A percentile compares a stretch with the other conserved stretches of the same genome.
Evolutionary conservation across 1,284 basidiomycete species (phyloP).

Genomic region (Tranzscheliella williamsii): DNA sequence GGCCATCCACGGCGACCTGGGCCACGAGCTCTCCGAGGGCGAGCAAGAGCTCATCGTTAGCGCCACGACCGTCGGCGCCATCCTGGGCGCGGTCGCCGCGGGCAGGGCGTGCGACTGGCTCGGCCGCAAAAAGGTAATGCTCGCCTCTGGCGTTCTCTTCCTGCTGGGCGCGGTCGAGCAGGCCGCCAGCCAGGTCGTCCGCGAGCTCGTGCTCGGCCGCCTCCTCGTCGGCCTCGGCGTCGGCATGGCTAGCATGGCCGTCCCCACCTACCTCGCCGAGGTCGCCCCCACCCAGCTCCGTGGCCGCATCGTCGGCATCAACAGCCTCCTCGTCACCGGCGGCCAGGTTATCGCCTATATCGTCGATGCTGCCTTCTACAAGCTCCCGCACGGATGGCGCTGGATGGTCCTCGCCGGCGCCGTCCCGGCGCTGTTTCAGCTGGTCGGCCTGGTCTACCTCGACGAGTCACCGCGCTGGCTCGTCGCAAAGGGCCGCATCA

Average conservation of each 20-base stretch:
- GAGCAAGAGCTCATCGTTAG: conserved; percentile 54
- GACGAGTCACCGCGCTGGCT: conserved; percentile 54
- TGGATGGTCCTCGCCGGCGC: conserved; percentile 52
- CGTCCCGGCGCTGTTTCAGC: conserved; percentile 45
- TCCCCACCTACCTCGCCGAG: conserved; percentile 49
- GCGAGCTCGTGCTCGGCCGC: conserved; percentile 50
- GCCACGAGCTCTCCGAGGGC: conserved; percentile 41
- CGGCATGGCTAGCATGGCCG: conserved; percentile 46
- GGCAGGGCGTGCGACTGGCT: conserved; percentile 42
- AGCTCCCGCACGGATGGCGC: conserved; percentile 49
- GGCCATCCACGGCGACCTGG: conserved; percentile 42
- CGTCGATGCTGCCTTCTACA: conserved; percentile 46
- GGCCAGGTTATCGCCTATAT: conserved; percentile 53
- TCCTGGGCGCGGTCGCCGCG: conserved; percentile 41
- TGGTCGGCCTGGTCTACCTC: conserved; percentile 47
- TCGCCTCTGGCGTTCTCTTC: conserved; percentile 43
- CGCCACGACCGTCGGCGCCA: conserved; percentile 51
- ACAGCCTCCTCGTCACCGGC: conserved; percentile 50
- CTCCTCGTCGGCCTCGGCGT: conserved; percentile 48
- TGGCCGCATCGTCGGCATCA: conserved; percentile 47
- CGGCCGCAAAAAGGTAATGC: conserved; percentile 47
- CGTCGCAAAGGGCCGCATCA: conserved; percentile 30
- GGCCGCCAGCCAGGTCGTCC: conserved; percentile 44
- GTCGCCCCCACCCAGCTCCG: conserved; percentile 44
- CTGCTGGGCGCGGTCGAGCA: conserved; percentile 51